Evolutionary conservation across 371 early-diverging fungal species (phyloP), one percentile per base, ranked within the genome.

Genomic region (Mucor sp.): DNA sequence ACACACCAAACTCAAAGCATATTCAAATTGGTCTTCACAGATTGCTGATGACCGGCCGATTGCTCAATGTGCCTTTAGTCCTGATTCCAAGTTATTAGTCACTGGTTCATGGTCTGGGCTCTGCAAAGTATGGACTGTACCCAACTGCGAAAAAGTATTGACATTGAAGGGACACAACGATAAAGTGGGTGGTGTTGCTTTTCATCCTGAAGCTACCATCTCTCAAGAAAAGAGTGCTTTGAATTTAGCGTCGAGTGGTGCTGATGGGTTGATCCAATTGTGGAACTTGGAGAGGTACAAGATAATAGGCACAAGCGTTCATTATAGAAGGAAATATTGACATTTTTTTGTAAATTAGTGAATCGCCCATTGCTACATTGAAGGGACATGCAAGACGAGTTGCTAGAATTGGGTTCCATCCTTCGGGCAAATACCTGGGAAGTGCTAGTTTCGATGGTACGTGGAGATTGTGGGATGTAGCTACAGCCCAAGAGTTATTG

Each of bases 401-500:
- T 1, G 86, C 92, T n/a, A 88, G 94, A 27, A 89, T 97, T 17
- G 93, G 82, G 5, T 96, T 94, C 76, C 99, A 98, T 75, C 97
- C 98, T 8, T 89, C 90, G 11, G 99, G 97, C 8, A 77, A 85
- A 60, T 97, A 86, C 63, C 72, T 98, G 33, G 99, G 92, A 17
- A 93, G 94, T 57, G 91, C 97, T 27, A 91, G 90, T 65, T 96
- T 88, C 68, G 98, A 98, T 75, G 89, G 88, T 47, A 93, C 95
- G 23, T 98, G 99, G 99, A 85, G 98, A 60, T 83, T 98, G 23
- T 98, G 97, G 97, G 97, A 97, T 76, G 84, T 92, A 11, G 89
- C 91, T 48, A 87, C 89, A 0, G 74, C 79, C 25, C 71, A 84
- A 25, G 96, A 95, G 66, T 77, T 98, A 6, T 74, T 97, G 44